Evolutionary conservation across 2,329 filamentous ascomycete species (phyloP).

Genomic region (Alternaria infectoria): DNA sequence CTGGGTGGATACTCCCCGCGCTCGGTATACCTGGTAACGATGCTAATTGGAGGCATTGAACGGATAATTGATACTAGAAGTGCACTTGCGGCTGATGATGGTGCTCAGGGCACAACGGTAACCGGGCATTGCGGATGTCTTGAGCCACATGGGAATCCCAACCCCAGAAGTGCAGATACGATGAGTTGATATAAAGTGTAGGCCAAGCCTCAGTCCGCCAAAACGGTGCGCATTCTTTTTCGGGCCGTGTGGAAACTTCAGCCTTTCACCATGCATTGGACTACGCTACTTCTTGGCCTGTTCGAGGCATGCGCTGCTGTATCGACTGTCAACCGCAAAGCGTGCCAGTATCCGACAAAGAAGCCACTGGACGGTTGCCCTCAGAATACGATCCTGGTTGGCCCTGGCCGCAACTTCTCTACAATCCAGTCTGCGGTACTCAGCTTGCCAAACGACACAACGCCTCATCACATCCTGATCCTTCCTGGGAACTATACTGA

Average conservation of each 20-base stretch:
- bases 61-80: not conserved
- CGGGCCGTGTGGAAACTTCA: not conserved
- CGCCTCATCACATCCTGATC: constrained; percentile 63
- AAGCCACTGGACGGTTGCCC: constrained; percentile 51
- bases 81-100: not conserved
- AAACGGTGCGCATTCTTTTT: not conserved
- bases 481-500: constrained; percentile 67
- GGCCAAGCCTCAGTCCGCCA: not conserved
- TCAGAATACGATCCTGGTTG: constrained; percentile 38
- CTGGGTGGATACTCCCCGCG: constrained; percentile 19
- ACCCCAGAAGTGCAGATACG: not conserved
- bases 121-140: not conserved
- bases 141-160: not conserved
- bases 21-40: not conserved
- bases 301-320: constrained; percentile 23
- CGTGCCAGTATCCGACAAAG: constrained; percentile 48
- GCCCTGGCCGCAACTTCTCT: constrained; percentile 29
- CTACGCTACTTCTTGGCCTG: constrained; percentile 8
- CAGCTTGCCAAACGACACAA: constrained; percentile 54
- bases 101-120: not conserved
- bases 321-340: constrained; percentile 25
- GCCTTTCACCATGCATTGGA: constrained; percentile 18
- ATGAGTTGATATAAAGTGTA: not conserved
- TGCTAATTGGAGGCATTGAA: constrained; percentile 11
- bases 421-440: constrained; percentile 58